Percentiles rank a stretch among this genome's conserved stretches.
Evolutionary conservation across 345 rosid genomes (phyloP).

Genomic region (Rubroshorea leprosula): DNA sequence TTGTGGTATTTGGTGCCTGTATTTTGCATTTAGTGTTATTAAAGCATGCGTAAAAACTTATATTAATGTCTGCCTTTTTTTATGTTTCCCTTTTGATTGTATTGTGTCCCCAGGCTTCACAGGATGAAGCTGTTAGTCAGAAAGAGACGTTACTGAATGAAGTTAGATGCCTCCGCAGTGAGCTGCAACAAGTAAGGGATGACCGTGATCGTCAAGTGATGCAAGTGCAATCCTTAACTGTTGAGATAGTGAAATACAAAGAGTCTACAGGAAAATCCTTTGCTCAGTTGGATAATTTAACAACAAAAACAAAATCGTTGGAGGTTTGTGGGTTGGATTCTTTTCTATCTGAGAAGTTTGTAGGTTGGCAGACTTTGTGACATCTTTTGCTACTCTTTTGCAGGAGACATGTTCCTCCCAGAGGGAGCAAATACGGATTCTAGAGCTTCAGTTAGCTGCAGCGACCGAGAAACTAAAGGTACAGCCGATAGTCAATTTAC

Average conservation of each 20-base stretch:
- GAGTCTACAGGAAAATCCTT: conserved; percentile 74
- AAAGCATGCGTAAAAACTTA: neutral
- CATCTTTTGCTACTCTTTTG: conserved; percentile 9
- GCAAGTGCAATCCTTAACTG: conserved; percentile 50
- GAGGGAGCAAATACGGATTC: conserved; percentile 51
- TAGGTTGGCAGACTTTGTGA: conserved; percentile 1
- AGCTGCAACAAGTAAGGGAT: conserved; percentile 73
- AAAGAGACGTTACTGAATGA: conserved; percentile 60
- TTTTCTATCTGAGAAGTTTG: neutral
- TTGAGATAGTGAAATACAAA: conserved; percentile 49
- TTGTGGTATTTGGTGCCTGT: neutral
- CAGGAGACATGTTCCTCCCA: conserved; percentile 84
- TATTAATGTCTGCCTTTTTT: neutral
- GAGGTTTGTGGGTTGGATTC: conserved; percentile 50
- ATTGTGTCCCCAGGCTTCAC: conserved; percentile 44
- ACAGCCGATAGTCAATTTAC: neutral
- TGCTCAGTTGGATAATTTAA: conserved; percentile 56
- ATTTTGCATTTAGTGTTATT: neutral
- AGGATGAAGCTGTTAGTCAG: conserved; percentile 63
- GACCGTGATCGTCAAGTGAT: conserved; percentile 73
- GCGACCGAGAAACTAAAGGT: conserved; percentile 88
- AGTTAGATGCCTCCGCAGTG: conserved; percentile 65
- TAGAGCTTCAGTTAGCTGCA: conserved; percentile 57
- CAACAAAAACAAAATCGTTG: conserved; percentile 49
- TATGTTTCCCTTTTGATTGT: neutral